Base-by-base conservation (phyloP, 768 basidiomycete species). In the Tricholoma sp. region DNA sequence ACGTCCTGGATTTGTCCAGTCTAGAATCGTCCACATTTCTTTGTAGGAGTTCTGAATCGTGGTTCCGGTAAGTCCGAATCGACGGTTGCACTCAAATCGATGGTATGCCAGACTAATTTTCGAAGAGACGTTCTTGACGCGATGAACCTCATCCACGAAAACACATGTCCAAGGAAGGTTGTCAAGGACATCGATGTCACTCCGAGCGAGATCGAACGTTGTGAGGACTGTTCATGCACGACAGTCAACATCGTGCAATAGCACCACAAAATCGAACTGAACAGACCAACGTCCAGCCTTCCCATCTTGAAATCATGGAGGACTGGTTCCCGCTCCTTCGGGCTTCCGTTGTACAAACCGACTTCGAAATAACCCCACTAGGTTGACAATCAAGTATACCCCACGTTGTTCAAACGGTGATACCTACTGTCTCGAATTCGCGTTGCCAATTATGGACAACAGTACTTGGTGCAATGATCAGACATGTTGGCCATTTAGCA, bases 341-440 rank as follows among this genome's bases (percentile, higher is more conserved):
- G 76, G 0, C 63, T 64, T 0, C 86, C 85, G 16, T 76, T 80
- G 64, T 89, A 94, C 51, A 85, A 69, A 1, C 86, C 90, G 39
- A 90, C 85, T 70, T 95, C 92, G 61, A 98, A 95, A 69, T 94
- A 95, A 0, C 91, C 91, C 96, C 96, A 98, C 91, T 95, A 59
- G 18, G 5, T 2, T 50, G 31, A 34, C 22, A 21, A 18, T 55
- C 11, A 51, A 21, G 50, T 50, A 54, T 24, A 62, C 53, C n/a
- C 59, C 21, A 21, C n/a, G 22, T 12, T 16, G 21, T 9, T 12
- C 21, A 6, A 22, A 21, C 9, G 57, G 12, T 19, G 4, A 19
- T 1, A 68, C 72, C 53, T 59, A 91, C 94, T 32, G 84, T 91
- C 61, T 86, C 72, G 55, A 98, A 84, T 69, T 99, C 96, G 27